Evolutionary conservation across 257 asterid genomes (phyloP).

Genomic region (Leonotis leonurus): DNA sequence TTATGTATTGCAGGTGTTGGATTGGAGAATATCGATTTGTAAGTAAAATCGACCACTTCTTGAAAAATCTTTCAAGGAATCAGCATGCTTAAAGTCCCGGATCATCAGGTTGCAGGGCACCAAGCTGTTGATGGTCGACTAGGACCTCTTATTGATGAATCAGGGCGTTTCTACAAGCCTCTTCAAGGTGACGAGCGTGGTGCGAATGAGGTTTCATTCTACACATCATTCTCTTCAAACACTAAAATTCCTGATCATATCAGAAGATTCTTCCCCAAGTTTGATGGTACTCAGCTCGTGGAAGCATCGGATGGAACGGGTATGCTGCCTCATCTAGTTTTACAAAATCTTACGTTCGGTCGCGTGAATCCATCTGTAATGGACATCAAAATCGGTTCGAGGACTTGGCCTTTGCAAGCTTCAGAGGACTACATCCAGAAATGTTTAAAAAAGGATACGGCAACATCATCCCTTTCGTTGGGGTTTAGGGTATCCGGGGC

Average conservation of each 20-base stretch:
- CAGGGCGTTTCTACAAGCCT: slow-evolving; percentile 93
- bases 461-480: slow-evolving; percentile 43
- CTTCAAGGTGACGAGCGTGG: slow-evolving; percentile 86
- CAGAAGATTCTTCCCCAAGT: slow-evolving; percentile 60
- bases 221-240: slow-evolving; percentile 57
- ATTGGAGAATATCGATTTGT: slow-evolving; percentile 1
- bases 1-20: slow-evolving; percentile 10
- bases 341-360: slow-evolving; percentile 46
- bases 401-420: slow-evolving; percentile 76
- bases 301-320: slow-evolving; percentile 95
- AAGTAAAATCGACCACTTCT: background rate
- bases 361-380: slow-evolving; percentile 60
- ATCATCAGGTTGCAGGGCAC: slow-evolving; percentile 96
- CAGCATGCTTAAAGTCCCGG: slow-evolving; percentile 71
- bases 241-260: slow-evolving; percentile 53
- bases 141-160: slow-evolving; percentile 84
- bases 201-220: slow-evolving; percentile 56
- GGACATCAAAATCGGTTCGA: slow-evolving; percentile 84
- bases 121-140: slow-evolving; percentile 53
- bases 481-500: slow-evolving; percentile 85
- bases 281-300: slow-evolving; percentile 64
- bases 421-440: slow-evolving; percentile 52
- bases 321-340: slow-evolving; percentile 56
- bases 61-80: background rate
- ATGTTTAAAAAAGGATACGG: slow-evolving; percentile 68